Evolutionary conservation across 257 asterid genomes (phyloP), one percentile per base, ranked within the genome.

Genomic region (Parsonsia alboflavescens): DNA sequence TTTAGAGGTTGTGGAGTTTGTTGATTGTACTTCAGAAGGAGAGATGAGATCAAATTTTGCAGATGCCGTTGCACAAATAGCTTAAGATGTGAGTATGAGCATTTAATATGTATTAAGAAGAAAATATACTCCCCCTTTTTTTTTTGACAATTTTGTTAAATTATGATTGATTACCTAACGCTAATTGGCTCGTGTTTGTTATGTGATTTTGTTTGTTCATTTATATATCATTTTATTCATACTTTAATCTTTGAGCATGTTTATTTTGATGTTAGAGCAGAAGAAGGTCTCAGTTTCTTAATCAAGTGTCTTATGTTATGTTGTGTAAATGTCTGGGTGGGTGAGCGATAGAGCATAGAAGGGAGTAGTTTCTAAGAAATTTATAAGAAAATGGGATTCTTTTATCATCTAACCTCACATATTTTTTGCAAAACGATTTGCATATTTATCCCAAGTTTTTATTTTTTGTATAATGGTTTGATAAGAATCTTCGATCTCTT

Each of bases 41-140:
- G 98, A 94, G 78, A 76, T 92, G n/a, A 94, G 97, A 72, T 95
- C 99, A 17, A 85, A 87, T 85, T 88, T 95, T 78, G 99, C 99
- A 24, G 99, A 95, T 87, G 84, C 92, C 81, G 90, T 95, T 74
- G 78, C 96, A 63, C 98, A 92, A 82, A 87, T 95, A 88, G 96
- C 96, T 78, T 98, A 90, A 85, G 99, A 95, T 71, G 99, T 95
- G 80, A 89, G 97, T 81, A 80, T 59, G 48, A 41, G 24, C 75
- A 19, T 61, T 76, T 80, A 70, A 61, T 59, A 52, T 52, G 5
- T 52, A 52, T 52, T 52, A 52, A n/a, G 17, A 49, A 52, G 22
- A 7, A 26, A 17, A 26, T 68, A 26, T 6, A 68, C n/a, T n/a
- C n/a, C n/a, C n/a, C n/a, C 39, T 33, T 33, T 33, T 33, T 33